These are phyloP conservation scores for Trypanosoma mega DNA, from an alignment of 208 protist species.

Conservation along the genomic window DNA sequence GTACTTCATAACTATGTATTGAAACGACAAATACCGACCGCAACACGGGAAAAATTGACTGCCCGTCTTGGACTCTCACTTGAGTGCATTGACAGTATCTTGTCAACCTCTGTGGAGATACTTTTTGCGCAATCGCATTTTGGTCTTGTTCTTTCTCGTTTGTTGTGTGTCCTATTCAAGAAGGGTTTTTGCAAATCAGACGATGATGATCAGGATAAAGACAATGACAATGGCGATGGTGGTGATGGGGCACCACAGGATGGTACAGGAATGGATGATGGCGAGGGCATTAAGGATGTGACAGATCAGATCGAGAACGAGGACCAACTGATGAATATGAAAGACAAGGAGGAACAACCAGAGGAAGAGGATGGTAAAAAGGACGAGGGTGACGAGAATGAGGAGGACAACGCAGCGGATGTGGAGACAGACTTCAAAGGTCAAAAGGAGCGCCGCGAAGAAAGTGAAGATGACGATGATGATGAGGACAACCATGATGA, in stretches of 20 bases:
- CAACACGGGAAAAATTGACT: slow-evolving; percentile 13
- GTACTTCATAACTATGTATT: not conserved
- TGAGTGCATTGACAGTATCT: slow-evolving; percentile 1
- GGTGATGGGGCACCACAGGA: slow-evolving; percentile 67
- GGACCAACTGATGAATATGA: slow-evolving; percentile 93
- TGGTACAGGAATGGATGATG: slow-evolving; percentile 99
- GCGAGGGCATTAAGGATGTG: slow-evolving; percentile 98
- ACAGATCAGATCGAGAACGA: slow-evolving; percentile 98
- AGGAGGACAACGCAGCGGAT: slow-evolving; percentile 90
- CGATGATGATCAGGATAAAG: slow-evolving; percentile 72
- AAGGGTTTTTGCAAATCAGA: slow-evolving; percentile 96
- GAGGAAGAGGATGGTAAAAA: slow-evolving; percentile 80
- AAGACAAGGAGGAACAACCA: slow-evolving; percentile 90
- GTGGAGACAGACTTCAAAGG: slow-evolving; percentile 85
- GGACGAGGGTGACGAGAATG: slow-evolving; percentile 60
- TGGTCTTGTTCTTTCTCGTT: slow-evolving; percentile 76
- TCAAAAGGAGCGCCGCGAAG: slow-evolving; percentile 74
- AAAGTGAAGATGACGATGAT: slow-evolving; percentile 73
- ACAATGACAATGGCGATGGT: slow-evolving; percentile 56
- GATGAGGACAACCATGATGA: slow-evolving; percentile 64
- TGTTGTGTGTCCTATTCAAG: slow-evolving; percentile 90
- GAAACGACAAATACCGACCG: not conserved
- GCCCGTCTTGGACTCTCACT: slow-evolving; percentile 2
- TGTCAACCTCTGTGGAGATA: slow-evolving; percentile 24
- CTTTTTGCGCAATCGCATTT: slow-evolving; percentile 63